Base-by-base conservation (phyloP, 805 yeast species). In the Henningerozyma blattae region DNA sequence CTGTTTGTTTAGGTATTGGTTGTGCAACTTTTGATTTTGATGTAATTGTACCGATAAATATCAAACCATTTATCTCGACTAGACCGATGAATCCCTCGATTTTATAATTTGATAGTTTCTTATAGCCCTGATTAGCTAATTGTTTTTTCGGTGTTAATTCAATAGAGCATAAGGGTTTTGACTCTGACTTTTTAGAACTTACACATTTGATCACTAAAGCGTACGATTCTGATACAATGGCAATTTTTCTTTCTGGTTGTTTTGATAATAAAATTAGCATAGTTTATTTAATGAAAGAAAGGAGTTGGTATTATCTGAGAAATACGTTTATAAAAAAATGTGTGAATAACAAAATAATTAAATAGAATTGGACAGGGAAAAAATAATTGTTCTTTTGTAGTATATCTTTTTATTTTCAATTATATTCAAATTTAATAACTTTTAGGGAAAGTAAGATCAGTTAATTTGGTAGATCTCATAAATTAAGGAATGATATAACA, bases 21-120 rank as follows among this genome's bases (percentile, higher is more conserved):
- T 68, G 64, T 0, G 97, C 97, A 10, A 83, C 94, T 41, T 75
- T 70, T 2, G 73, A 58, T 20, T 81, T 74, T 0, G 84, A 79
- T 0, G 93, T 77, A 34, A 91, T 84, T 0, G 84, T 72, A 33
- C 93, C 82, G 26, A 89, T 57, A 48, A 77, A 91, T 3, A 75
- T 70, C 35, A 81, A 77, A 5, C 66, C 63, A 12, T 72, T 76
- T 27, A 86, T 67, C 34, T 74, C 72, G 26, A 89, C 79, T 30
- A 91, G 59, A 0, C 98, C 98, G 14, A 91, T 56, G 49, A 87
- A 80, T 1, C 94, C 93, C 40, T 62, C 55, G 4, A 73, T 64
- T 29, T 67, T 68, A 29, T 61, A 57, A 2, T 48, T 64, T 42
- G 61, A 68, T 47, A 65, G 61, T 41, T 51, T 63, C 37, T 61